A percentile compares a stretch with the other conserved stretches of the same genome.
Conservation (phyloP, 164 flowering plant genomes). For the Nelumbo lutea region DNA sequence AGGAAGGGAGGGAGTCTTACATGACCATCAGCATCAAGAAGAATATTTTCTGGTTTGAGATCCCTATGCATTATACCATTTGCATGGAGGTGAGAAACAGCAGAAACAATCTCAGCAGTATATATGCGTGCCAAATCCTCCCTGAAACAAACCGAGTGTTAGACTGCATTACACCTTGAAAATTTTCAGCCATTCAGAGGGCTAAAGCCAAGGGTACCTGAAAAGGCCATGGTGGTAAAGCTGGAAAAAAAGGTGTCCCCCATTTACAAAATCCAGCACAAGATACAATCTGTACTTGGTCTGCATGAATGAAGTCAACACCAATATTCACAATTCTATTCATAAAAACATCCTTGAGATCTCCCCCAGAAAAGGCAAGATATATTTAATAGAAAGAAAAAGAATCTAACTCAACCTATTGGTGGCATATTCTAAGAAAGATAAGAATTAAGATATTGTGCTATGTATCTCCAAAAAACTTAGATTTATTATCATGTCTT, state of each 20-base stretch:
- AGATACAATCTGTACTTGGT: slow-evolving; percentile 73
- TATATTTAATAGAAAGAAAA: too few relatives aligned
- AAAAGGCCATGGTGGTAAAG: slow-evolving; percentile 82
- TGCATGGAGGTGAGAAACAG: slow-evolving; percentile 75
- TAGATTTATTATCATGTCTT: not conserved
- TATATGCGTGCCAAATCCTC: slow-evolving; percentile 79
- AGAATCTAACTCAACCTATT: too few relatives aligned
- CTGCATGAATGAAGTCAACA: slow-evolving; percentile 32
- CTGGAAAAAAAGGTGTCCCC: slow-evolving; percentile 85
- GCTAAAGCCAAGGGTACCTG: slow-evolving; percentile 35
- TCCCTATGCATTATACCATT: slow-evolving; percentile 90
- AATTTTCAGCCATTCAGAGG: slow-evolving; percentile 1
- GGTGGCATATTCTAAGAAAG: not conserved
- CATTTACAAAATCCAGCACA: slow-evolving; percentile 79
- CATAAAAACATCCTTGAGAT: not conserved
- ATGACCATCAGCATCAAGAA: slow-evolving; percentile 79
- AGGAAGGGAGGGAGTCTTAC: slow-evolving; percentile 21
- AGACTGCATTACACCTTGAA: not conserved
- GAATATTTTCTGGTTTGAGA: slow-evolving; percentile 84
- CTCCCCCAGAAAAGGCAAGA: too few relatives aligned
- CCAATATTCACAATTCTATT: not conserved
- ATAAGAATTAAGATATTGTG: not conserved
- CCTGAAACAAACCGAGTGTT: slow-evolving; percentile 30
- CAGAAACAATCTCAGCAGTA: slow-evolving; percentile 82
- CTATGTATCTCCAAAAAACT: not conserved